Percentiles rank a stretch among this genome's conserved stretches.
Evolutionary conservation across 2,329 filamentous ascomycete species (phyloP).

Genomic region (Parastagonospora nodorum): DNA sequence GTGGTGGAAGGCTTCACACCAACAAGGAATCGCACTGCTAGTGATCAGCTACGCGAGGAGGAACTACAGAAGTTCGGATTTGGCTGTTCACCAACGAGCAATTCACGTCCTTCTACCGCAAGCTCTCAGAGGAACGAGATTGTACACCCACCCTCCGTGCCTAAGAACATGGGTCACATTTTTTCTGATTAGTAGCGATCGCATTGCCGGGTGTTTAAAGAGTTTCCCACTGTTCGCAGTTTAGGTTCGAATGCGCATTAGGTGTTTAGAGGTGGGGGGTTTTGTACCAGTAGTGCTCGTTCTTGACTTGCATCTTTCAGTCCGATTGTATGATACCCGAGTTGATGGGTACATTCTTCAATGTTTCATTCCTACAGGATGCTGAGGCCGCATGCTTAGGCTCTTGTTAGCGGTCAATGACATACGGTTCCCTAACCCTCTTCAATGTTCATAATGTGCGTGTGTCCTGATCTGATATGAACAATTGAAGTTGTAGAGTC

Average conservation of each 20-base stretch:
- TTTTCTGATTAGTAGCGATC: slow-evolving; percentile 15
- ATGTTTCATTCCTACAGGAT: slow-evolving; percentile 9
- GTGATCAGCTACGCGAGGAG: slow-evolving; percentile 29
- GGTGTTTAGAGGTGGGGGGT: not conserved
- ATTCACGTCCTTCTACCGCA: slow-evolving; percentile 33
- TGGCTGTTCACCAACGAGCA: slow-evolving; percentile 14
- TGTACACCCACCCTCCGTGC: slow-evolving; percentile 27
- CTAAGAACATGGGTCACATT: slow-evolving; percentile 27
- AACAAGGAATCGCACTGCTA: slow-evolving; percentile 32
- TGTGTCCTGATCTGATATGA: too few relatives aligned
- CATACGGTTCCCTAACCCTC: not conserved
- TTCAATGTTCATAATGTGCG: not conserved
- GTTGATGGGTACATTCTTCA: slow-evolving; percentile 15
- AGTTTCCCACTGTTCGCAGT: slow-evolving; percentile 5
- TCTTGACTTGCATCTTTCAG: slow-evolving; percentile 20
- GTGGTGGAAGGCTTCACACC: slow-evolving; percentile 38
- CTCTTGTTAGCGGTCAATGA: slow-evolving; percentile 9
- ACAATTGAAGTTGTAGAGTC: not conserved
- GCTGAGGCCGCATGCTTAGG: slow-evolving; percentile 4
- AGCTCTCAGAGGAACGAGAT: slow-evolving; percentile 32
- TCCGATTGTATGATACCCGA: slow-evolving; percentile 38
- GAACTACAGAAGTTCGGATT: slow-evolving; percentile 16
- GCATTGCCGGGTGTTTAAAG: slow-evolving; percentile 32
- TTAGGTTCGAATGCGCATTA: slow-evolving; percentile 2
- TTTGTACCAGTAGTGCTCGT: slow-evolving; percentile 21